phyloP scores from a whole-genome alignment of 2,329 filamentous ascomycete species.

The Curvularia sp. region DNA sequence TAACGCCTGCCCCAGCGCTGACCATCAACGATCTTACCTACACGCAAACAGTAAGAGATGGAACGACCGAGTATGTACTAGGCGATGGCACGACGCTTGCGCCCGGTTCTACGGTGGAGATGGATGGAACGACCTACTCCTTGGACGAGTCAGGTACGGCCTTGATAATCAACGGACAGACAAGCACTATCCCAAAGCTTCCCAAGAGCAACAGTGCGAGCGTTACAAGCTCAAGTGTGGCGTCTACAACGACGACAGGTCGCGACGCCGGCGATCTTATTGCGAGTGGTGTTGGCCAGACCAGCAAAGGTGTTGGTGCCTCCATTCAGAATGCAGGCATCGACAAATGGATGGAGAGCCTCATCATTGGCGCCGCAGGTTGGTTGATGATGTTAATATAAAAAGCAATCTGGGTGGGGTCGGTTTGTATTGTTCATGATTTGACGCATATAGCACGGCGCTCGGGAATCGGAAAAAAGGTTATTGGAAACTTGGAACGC shows the following conservation, averaged over 20 bases:
- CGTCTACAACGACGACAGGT: slow-evolving; percentile 13
- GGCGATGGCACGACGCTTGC: slow-evolving; percentile 31
- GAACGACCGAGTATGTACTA: slow-evolving; percentile 36
- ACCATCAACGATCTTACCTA: slow-evolving; percentile 41
- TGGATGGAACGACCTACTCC: slow-evolving; percentile 42
- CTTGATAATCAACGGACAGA: slow-evolving; percentile 44
- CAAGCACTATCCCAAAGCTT: slow-evolving; percentile 34
- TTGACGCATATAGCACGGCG: slow-evolving; percentile 17
- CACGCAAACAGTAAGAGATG: slow-evolving; percentile 32
- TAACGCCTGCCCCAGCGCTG: slow-evolving; percentile 33
- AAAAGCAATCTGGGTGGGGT: background rate
- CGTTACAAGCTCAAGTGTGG: slow-evolving; percentile 23
- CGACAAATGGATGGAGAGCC: slow-evolving; percentile 37
- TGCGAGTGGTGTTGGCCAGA: slow-evolving; percentile 37
- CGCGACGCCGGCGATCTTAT: slow-evolving; percentile 33
- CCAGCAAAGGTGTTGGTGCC: slow-evolving; percentile 24
- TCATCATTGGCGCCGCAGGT: slow-evolving; percentile 37
- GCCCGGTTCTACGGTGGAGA: slow-evolving; percentile 33
- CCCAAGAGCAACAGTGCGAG: slow-evolving; percentile 41
- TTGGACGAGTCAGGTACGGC: slow-evolving; percentile 38
- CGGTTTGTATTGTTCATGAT: background rate
- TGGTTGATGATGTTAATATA: slow-evolving; percentile 40
- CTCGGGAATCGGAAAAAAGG: background rate
- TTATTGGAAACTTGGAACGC: background rate
- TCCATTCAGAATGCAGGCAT: slow-evolving; percentile 18